These are phyloP conservation scores for Kwoniella dejecticola DNA, from an alignment of 768 basidiomycete species.

Conservation along the genomic window DNA sequence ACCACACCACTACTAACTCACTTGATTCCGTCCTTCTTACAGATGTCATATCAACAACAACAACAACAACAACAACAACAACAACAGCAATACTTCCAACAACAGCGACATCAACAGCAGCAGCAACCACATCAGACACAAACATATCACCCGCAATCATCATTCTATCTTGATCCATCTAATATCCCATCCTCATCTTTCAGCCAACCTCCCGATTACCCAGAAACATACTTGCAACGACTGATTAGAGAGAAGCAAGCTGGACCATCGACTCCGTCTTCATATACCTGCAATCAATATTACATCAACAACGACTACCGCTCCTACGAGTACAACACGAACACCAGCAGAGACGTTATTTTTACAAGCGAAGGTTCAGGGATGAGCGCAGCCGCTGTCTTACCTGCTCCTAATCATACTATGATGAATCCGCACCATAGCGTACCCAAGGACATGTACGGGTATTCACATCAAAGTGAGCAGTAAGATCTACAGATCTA, in stretches of 20 bases:
- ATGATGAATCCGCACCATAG: not conserved
- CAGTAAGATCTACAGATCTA: not conserved
- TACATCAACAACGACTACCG: not conserved
- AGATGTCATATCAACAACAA: conserved; percentile 5
- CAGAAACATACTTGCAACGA: conserved; percentile 11
- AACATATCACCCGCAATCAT: not conserved
- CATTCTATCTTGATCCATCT: conserved; percentile 4
- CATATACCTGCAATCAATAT: conserved; percentile 5
- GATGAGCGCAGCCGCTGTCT: conserved; percentile 7
- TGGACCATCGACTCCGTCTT: not conserved
- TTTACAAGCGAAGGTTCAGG: not conserved
- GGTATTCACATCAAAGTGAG: not conserved
- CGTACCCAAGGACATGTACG: not conserved
- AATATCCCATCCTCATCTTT: not conserved
- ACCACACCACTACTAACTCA: not conserved
- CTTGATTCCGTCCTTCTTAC: not conserved
- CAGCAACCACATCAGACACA: not conserved
- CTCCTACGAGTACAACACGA: not conserved
- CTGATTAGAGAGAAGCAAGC: not conserved
- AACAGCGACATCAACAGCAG: not conserved
- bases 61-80: conserved; percentile 1
- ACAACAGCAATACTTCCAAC: not conserved
- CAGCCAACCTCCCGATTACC: not conserved
- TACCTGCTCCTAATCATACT: not conserved
- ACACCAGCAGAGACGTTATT: not conserved